Evolutionary conservation across 2,329 filamentous ascomycete species (phyloP).

Genomic region (Akanthomyces dipterigenus): DNA sequence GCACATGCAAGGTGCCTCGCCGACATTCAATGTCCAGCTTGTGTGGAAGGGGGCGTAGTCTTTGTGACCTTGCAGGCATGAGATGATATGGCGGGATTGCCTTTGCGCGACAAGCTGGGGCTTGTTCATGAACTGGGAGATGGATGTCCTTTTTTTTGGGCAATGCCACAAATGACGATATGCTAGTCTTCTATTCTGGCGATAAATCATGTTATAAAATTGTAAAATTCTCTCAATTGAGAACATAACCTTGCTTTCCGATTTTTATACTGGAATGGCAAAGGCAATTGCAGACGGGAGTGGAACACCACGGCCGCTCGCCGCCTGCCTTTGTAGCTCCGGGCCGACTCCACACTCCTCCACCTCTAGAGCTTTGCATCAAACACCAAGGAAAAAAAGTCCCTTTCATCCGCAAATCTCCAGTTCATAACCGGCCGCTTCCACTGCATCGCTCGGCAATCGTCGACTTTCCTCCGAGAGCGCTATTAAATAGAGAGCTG

Average conservation of each 20-base stretch:
- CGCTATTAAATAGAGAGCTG: not conserved
- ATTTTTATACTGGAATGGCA: not conserved
- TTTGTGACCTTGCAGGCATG: not conserved
- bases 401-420: conserved; percentile 1
- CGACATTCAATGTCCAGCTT: conserved; percentile 38
- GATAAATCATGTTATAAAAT: not conserved
- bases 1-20: conserved; percentile 46
- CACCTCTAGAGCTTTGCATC: not conserved
- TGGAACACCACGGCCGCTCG: not conserved
- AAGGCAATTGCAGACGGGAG: not conserved
- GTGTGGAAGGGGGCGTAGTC: conserved; percentile 23
- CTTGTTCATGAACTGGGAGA: not conserved
- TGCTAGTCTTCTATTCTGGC: not conserved
- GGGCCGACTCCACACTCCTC: conserved; percentile 4
- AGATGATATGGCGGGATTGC: not conserved
- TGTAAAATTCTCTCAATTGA: not conserved
- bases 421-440: not conserved
- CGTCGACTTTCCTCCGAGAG: not conserved
- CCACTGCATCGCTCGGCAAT: not conserved
- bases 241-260: not conserved
- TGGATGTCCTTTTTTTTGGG: not conserved
- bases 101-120: not conserved
- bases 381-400: not conserved
- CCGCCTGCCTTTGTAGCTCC: not conserved
- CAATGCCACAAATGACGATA: not conserved